Evolutionary conservation across 331 rosid genomes (phyloP), one percentile per base, ranked within the genome.

Genomic region (Malus hybrid): DNA sequence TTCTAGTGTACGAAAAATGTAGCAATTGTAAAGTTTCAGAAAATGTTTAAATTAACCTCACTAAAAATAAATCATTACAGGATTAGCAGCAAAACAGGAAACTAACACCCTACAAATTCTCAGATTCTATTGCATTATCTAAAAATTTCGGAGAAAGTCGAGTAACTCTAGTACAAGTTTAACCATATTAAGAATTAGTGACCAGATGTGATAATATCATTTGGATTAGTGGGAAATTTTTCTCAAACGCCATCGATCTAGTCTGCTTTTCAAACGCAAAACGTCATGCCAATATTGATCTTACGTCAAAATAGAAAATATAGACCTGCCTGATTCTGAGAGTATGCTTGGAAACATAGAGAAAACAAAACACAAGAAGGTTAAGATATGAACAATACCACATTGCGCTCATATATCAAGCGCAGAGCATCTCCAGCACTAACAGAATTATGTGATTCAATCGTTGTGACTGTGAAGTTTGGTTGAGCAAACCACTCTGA

Each of bases 351-450:
- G 12, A 46, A 29, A 61, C 18, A 36, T n/a, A 68, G 24, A 18
- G 55, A 53, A 18, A 57, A 32, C 34, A 14, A 30, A 24, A 48
- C 13, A 56, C 8, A 63, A 56, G 63, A 60, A 42, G 14, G 50
- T 44, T 48, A 33, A 61, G 73, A 52, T 18, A 50, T 75, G 72
- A 26, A 30, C 88, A 36, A 36, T 87, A 95, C 99, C 97, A 92
- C 99, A 73, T 92, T 95, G 72, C 90, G 91, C 90, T 95, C 99
- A 16, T 95, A 95, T 66, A 95, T 84, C 19, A 95, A 69, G 19
- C 99, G 96, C 30, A 95, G 70, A 18, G 99, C 97, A 44, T 95
- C 99, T 74, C 99, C 99, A 26, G 96, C 97, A 70, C 99, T 89
- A 12, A 92, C 84, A 20, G 91, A 92, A 67, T 95, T 87, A 82